These are phyloP conservation scores for thale cress (Arabidopsis thaliana) DNA, from an alignment of 345 rosid species.

Conservation along the genomic window DNA sequence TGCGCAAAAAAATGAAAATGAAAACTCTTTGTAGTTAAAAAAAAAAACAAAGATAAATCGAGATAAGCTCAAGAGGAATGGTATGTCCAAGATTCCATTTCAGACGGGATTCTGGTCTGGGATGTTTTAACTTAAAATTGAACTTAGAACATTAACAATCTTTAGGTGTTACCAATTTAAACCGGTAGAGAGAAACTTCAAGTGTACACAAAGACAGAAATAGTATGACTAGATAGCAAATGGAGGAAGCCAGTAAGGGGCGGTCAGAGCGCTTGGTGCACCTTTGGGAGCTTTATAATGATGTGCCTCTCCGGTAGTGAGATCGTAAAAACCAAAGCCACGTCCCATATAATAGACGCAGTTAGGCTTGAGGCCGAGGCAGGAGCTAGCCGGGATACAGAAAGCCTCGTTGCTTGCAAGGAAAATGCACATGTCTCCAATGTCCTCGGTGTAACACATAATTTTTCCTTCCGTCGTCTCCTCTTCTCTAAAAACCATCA, in stretches of 20 bases:
- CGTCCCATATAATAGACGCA: background rate
- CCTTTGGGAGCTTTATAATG: background rate
- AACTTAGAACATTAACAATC: background rate
- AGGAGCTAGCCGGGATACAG: background rate
- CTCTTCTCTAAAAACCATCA: background rate
- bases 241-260: background rate
- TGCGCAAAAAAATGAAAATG: no score
- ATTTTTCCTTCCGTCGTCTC: background rate
- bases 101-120: no score
- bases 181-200: background rate
- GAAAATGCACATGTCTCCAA: background rate
- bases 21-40: no score
- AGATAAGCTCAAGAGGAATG: no score
- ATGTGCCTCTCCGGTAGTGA: background rate
- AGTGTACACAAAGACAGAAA: background rate
- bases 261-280: background rate
- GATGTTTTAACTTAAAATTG: background rate
- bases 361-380: background rate
- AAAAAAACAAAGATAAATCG: no score
- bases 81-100: no score
- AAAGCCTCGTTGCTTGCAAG: background rate
- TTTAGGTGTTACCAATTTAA: no score
- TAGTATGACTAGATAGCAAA: background rate
- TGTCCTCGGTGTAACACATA: background rate
- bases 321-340: background rate